Evolutionary conservation across 495 filamentous ascomycete species (phyloP).

Genomic region (Penicillium turbatum): DNA sequence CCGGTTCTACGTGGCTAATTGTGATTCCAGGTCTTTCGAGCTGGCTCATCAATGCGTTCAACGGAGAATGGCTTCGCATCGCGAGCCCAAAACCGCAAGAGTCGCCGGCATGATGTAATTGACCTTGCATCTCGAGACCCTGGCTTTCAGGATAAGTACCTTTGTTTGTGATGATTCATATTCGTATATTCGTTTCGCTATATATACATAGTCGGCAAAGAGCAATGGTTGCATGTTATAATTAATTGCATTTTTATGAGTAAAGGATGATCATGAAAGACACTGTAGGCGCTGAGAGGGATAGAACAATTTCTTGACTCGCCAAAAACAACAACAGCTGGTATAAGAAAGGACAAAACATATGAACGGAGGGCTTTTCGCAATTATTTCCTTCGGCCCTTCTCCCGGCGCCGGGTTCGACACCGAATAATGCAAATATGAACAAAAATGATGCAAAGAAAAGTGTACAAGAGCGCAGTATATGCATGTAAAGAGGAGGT

Average conservation of each 20-base stretch:
- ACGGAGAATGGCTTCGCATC: slow-evolving; percentile 88
- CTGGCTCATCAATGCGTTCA: slow-evolving; percentile 97
- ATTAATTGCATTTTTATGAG: background rate
- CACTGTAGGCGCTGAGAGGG: background rate
- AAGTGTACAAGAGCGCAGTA: slow-evolving; percentile 6
- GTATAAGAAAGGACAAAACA: background rate
- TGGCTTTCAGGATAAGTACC: slow-evolving; percentile 7
- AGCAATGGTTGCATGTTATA: background rate
- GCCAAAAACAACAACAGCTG: background rate
- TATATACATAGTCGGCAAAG: background rate
- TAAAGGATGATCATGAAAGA: background rate
- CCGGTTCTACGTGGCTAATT: slow-evolving; percentile 21
- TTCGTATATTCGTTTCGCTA: background rate
- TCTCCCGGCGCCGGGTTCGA: background rate
- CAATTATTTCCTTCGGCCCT: background rate
- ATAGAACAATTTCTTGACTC: slow-evolving; percentile 1
- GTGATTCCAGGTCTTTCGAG: slow-evolving; percentile 64
- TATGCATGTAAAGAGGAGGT: background rate
- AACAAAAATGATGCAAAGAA: background rate
- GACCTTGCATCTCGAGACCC: slow-evolving; percentile 23
- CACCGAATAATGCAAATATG: slow-evolving; percentile 8
- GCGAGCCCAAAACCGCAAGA: slow-evolving; percentile 57
- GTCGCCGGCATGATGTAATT: slow-evolving; percentile 18
- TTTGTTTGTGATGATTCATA: background rate
- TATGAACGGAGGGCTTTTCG: slow-evolving; percentile 2